Conservation (phyloP, 1,284 basidiomycete species). For the Cutaneotrichosporon cutaneum region DNA sequence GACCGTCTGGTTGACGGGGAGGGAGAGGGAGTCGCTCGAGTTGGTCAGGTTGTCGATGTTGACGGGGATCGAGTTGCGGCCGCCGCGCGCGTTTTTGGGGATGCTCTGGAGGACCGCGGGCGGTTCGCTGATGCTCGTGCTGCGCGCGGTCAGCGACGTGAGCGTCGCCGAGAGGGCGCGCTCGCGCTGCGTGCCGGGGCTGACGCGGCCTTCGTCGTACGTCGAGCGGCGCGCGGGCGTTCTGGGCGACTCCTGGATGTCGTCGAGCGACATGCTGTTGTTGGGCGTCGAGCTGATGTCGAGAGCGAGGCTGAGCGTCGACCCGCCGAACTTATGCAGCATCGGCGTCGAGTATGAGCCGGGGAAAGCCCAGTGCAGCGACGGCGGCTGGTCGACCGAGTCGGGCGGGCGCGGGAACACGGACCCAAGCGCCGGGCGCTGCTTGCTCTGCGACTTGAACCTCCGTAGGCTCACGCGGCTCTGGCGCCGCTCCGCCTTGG, state of each 20-base stretch:
- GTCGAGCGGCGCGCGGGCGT: neutral
- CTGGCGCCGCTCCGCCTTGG: constrained; percentile 11
- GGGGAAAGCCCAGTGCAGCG: constrained; percentile 29
- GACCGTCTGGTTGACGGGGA: constrained; percentile 12
- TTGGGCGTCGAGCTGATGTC: constrained; percentile 17
- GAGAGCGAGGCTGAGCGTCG: constrained; percentile 23
- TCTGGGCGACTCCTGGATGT: constrained; percentile 16
- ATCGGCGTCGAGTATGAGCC: constrained; percentile 27
- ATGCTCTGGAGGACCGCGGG: neutral
- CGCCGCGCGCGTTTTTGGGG: constrained; percentile 1
- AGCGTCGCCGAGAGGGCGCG: constrained; percentile 20
- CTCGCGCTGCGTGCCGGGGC: constrained; percentile 8
- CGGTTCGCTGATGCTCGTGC: neutral
- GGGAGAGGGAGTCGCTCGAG: constrained; percentile 24
- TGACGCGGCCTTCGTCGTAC: neutral
- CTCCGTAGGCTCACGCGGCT: constrained; percentile 20
- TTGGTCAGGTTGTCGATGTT: constrained; percentile 26
- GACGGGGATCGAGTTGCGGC: constrained; percentile 18
- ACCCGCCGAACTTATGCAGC: constrained; percentile 29
- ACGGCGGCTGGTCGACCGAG: constrained; percentile 21
- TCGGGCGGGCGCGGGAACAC: constrained; percentile 29
- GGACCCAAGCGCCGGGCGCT: constrained; percentile 21
- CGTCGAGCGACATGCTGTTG: constrained; percentile 12
- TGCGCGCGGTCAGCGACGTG: constrained; percentile 12
- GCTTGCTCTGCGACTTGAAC: constrained; percentile 18